Base-by-base conservation (phyloP, 305 asterid genomes). In the Fraxinus greggii region DNA sequence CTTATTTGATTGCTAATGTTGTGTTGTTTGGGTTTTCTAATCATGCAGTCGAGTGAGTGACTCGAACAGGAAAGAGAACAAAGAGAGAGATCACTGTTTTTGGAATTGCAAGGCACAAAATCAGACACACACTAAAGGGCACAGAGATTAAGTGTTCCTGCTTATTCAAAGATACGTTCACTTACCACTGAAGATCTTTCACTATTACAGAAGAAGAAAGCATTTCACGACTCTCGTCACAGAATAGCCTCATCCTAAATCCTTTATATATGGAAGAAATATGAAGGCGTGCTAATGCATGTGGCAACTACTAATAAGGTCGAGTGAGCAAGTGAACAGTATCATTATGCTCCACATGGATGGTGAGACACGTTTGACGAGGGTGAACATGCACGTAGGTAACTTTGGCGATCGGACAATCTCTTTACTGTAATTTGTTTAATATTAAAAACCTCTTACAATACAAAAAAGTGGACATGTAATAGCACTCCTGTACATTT, bases 171-270 rank as follows among this genome's bases (percentile, higher is more conserved):
- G 51, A 40, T 40, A 40, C 17, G 17, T 10, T 40, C 51, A 40
- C 51, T 10, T 40, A 40, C 51, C 17, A 40, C 15, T 3, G 97
- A 89, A 32, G 92, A 95, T 10, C 89, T 92, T 29, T 28, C 86
- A 42, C 86, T 92, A 69, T 94, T 94, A 48, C n/a, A 48, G 2
- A 15, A 15, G 61, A 17, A 1, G 61, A 17, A 17, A 51, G 23
- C 61, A 17, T 51, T 17, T 51, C 61, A 51, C 0, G 21, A 15
- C 61, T 51, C 23, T 17, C 21, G 8, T 51, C 21, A 45, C 56
- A 45, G 19, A 45, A 45, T 3, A 45, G 56, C 56, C 21, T 15
- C 61, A 4, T 17, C 61, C 21, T 51, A 51, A 51, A 51, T 51
- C 23, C 61, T 51, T 51, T 51, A 51, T 17, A 15, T 17, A 51